A percentile compares a stretch with the other conserved stretches of the same genome.
phyloP scores from a whole-genome alignment of 2,329 filamentous ascomycete species.

The Epichloe coenophiala region DNA sequence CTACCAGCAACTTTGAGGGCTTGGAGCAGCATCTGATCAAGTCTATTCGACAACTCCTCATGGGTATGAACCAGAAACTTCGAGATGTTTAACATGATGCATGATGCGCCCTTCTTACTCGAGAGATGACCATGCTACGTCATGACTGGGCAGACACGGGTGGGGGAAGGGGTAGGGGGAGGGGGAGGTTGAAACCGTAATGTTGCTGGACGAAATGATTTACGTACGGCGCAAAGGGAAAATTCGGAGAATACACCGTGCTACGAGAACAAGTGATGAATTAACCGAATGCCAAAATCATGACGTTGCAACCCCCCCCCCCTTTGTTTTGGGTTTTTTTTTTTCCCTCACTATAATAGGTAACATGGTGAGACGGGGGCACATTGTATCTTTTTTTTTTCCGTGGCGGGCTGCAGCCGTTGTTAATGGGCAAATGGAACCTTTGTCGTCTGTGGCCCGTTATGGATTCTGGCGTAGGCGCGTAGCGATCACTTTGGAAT shows the following conservation, averaged over 20 bases:
- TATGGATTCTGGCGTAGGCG: not conserved
- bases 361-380: no score
- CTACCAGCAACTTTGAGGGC: slow-evolving; percentile 21
- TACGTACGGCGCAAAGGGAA: not conserved
- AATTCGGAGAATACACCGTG: not conserved
- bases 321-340: no score
- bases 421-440: not conserved
- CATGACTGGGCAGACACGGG: no score
- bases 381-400: no score
- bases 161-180: not conserved
- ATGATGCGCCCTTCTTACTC: not conserved
- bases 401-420: no score
- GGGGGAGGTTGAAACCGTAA: not conserved
- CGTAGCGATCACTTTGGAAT: not conserved
- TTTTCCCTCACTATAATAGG: no score
- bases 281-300: not conserved
- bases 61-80: slow-evolving; percentile 27
- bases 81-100: slow-evolving; percentile 7
- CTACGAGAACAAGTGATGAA: not conserved
- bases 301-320: not conserved
- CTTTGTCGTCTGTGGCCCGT: not conserved
- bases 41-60: slow-evolving; percentile 25
- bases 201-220: not conserved
- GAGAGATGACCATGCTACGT: no score
- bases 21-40: slow-evolving; percentile 29